Evolutionary conservation across 305 asterid genomes (phyloP), one percentile per base, ranked within the genome.

Genomic region (Fraxinus ornus): DNA sequence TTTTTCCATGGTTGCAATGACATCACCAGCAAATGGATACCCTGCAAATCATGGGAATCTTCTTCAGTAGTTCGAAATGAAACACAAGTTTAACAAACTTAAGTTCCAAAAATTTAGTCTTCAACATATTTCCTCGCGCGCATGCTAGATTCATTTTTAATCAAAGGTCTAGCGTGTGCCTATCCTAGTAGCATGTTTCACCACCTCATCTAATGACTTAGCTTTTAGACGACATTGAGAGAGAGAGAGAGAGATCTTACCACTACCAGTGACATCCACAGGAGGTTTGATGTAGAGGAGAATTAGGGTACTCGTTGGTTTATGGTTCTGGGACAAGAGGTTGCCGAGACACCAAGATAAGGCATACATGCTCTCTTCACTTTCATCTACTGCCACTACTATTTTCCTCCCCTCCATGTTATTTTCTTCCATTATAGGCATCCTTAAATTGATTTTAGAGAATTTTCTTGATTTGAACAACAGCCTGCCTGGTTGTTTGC

Each of bases 211-310:
- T 47, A 13, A 47, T 4, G 7, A 15, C 19, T 47, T 47, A 47
- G 57, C 19, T 17, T 49, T 49, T 49, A 49, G n/a, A 15, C 60
- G 19, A 15, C 2, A 4, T 47, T 17, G 4, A 10, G 41, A 10
- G 57, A n/a, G 64, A 52, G 26, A n/a, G 24, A 15, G 62, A 52
- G 64, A 22, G 7, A 22, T 64, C 73, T 47, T 0, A 91, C 93
- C 92, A 33, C 26, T 24, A 24, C 26, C 26, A 24, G 90, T 32
- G 73, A 86, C 87, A 81, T 90, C 93, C 3, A 90, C 55, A 30
- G 91, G 91, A 15, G 93, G 95, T 76, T 88, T 92, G 10, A 90
- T 80, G 82, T 91, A 91, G 82, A 91, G 92, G 55, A 91, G 95
- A 41, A 88, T 74, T 39, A 90, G 75, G 26, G 90, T 86, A 26